Evolutionary conservation across 164 flowering plant species (phyloP).

Genomic region (Magnolia kwangsiensis): DNA sequence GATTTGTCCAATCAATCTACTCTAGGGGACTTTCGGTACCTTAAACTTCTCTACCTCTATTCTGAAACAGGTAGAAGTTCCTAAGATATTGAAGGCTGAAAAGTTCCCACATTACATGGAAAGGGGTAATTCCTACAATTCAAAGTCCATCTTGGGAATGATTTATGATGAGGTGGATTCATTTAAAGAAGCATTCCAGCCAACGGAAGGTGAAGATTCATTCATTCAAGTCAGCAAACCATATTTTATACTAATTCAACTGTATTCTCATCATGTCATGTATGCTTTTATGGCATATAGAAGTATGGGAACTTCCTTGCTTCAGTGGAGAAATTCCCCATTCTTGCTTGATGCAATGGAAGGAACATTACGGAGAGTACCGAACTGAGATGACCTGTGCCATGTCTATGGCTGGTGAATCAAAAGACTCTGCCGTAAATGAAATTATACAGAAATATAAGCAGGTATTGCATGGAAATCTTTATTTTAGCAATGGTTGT

Average conservation of each 20-base stretch:
- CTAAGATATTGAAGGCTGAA: conserved; percentile 38
- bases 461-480: conserved; percentile 36
- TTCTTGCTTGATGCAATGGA: conserved; percentile 33
- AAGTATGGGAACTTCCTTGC: conserved; percentile 48
- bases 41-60: background rate
- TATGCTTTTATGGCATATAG: background rate
- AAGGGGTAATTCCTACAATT: conserved; percentile 26
- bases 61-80: conserved; percentile 49
- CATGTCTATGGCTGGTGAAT: conserved; percentile 15
- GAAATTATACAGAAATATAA: conserved; percentile 49
- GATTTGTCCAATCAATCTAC: too few species aligned
- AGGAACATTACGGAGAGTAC: conserved; percentile 36
- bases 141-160: conserved; percentile 65
- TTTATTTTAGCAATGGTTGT: too few species aligned
- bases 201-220: conserved; percentile 26
- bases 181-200: conserved; percentile 12
- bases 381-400: conserved; percentile 53
- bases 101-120: conserved; percentile 67
- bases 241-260: background rate
- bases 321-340: conserved; percentile 42
- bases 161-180: conserved; percentile 49
- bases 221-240: background rate
- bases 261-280: background rate
- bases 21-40: background rate
- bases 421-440: conserved; percentile 32